phyloP scores from a whole-genome alignment of 352 stramenopile species.

The Blastocystis hominis region DNA sequence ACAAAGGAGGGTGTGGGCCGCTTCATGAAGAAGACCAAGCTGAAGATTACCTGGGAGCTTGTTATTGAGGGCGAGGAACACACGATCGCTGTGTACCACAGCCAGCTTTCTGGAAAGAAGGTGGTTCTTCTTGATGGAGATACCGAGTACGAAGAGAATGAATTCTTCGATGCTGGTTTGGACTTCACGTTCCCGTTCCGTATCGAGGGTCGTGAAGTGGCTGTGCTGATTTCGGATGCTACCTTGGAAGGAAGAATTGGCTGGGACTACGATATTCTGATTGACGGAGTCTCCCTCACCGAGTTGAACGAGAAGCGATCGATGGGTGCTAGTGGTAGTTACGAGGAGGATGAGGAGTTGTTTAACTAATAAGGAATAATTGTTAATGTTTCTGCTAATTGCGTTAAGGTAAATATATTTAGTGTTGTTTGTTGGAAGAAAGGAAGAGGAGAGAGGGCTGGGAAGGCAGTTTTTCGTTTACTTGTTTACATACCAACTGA shows the following conservation, averaged over 20 bases:
- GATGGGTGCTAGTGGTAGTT: slow-evolving; percentile 14
- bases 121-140: slow-evolving; percentile 58
- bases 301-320: slow-evolving; percentile 54
- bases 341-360: slow-evolving; percentile 55
- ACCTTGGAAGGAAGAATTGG: slow-evolving; percentile 20
- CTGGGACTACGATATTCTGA: slow-evolving; percentile 57
- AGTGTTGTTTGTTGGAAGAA: not conserved
- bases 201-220: slow-evolving; percentile 28
- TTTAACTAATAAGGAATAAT: slow-evolving; percentile 25
- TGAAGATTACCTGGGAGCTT: slow-evolving; percentile 59
- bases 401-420: not conserved
- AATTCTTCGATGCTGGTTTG: slow-evolving; percentile 59
- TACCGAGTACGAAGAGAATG: slow-evolving; percentile 53
- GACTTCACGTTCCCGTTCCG: slow-evolving; percentile 57
- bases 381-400: slow-evolving; percentile 1
- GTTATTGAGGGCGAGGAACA: slow-evolving; percentile 57
- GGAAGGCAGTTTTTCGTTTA: not conserved
- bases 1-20: slow-evolving; percentile 43
- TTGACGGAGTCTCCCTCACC: slow-evolving; percentile 33
- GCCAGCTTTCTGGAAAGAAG: slow-evolving; percentile 59
- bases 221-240: slow-evolving; percentile 54
- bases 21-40: slow-evolving; percentile 58
- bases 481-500: not conserved
- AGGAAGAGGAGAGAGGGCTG: not conserved
- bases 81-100: slow-evolving; percentile 58